Evolutionary conservation across 1,284 basidiomycete species (phyloP), one percentile per base, ranked within the genome.

Genomic region (Malassezia cuniculi): DNA sequence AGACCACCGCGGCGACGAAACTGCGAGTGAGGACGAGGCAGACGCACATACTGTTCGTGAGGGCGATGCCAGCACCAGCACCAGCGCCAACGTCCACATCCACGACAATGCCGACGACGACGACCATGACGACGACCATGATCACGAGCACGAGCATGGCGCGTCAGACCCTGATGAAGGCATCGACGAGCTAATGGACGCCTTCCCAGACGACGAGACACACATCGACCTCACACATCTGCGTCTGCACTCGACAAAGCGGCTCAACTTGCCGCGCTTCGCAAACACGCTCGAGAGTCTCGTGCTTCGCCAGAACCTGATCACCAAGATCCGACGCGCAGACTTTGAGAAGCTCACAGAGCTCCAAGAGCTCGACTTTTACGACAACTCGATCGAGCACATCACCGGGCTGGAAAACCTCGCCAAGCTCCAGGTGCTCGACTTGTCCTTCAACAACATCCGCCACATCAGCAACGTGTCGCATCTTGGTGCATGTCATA

Each of bases 381-480:
- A 97, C 66, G 90, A 97, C 68, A 97, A 97, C 70, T 80, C 82
- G 60, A 69, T 97, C 48, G 59, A 64, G 10, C 59, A 60, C 36
- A 54, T 63, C 18, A 37, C 47, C 1, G 54, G 55, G 27, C 35
- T 54, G 18, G 56, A 53, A 27, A 30, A 39, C 10, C 59, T 93
- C 31, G 71, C 70, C 9, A 74, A 77, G 27, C 69, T 94, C 29
- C 75, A 71, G 86, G 73, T 77, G 3, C 72, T 97, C 32, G 93
- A 97, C 70, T 71, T 94, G 21, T 95, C 89, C 2, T 97, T 94
- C 76, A 97, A 97, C 70, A 75, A 90, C 33, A 71, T 95, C 34
- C 63, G 61, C 18, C 60, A 69, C 27, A 56, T 68, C 20, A 69
- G 73, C 6, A 69, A 72, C 35, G 71, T 89, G 1, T 71, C 71